phyloP scores from a whole-genome alignment of 2,329 filamentous ascomycete species.

The Beauveria caledonica region DNA sequence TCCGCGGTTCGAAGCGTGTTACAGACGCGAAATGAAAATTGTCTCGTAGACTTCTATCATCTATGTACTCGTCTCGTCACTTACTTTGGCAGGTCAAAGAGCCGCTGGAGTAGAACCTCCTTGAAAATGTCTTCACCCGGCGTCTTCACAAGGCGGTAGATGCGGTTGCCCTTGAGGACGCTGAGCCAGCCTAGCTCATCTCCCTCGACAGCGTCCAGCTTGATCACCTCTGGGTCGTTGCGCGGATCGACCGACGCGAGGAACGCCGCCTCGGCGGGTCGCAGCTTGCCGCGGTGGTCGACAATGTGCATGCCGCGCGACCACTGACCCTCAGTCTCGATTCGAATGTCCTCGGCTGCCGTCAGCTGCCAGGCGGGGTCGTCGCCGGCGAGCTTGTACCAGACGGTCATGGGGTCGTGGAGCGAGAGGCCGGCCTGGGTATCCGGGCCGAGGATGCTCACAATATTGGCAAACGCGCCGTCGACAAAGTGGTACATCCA shows the following conservation, averaged over 20 bases:
- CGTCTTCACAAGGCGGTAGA: constrained; percentile 63
- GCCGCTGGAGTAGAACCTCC: constrained; percentile 52
- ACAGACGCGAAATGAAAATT: background rate
- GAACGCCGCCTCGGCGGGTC: constrained; percentile 37
- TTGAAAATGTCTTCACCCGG: constrained; percentile 64
- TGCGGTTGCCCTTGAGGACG: constrained; percentile 63
- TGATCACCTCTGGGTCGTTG: constrained; percentile 31
- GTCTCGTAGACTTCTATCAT: background rate
- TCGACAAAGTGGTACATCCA: constrained; percentile 67
- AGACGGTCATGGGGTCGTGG: constrained; percentile 72
- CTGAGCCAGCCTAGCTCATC: constrained; percentile 75
- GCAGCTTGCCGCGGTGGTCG: constrained; percentile 58
- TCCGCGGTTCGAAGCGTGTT: background rate
- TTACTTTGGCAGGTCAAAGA: constrained; percentile 41
- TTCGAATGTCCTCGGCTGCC: constrained; percentile 67
- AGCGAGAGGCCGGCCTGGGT: constrained; percentile 54
- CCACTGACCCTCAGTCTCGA: constrained; percentile 92
- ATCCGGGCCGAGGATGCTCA: constrained; percentile 50
- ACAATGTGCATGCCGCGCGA: constrained; percentile 84
- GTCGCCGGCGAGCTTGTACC: constrained; percentile 60
- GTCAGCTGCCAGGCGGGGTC: constrained; percentile 47
- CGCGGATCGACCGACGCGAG: constrained; percentile 33
- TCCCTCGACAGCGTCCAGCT: constrained; percentile 48
- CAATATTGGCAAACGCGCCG: constrained; percentile 63
- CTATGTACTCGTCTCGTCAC: constrained; percentile 17